These are phyloP conservation scores for Debaryomyces sp. DNA, from an alignment of 1,139 yeast genomes.

Conservation along the genomic window DNA sequence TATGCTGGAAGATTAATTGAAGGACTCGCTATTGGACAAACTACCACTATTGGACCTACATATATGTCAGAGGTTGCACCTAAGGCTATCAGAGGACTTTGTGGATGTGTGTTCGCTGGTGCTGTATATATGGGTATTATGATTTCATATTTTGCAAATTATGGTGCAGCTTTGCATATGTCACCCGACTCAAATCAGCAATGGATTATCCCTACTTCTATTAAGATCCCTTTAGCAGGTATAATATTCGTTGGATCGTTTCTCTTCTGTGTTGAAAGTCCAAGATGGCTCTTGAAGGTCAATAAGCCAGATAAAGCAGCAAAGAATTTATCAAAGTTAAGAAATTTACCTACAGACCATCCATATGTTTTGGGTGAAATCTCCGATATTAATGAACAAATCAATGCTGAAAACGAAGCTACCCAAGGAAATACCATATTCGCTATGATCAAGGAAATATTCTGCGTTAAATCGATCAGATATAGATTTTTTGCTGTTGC, in stretches of 20 bases:
- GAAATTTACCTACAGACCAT: slow-evolving; percentile 54
- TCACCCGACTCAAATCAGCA: slow-evolving; percentile 30
- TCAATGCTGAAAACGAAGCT: slow-evolving; percentile 41
- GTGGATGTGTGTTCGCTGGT: slow-evolving; percentile 54
- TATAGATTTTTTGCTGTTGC: slow-evolving; percentile 50
- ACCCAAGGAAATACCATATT: slow-evolving; percentile 27
- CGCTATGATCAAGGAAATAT: slow-evolving; percentile 33
- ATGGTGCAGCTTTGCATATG: slow-evolving; percentile 41
- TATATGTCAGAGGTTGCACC: slow-evolving; percentile 59
- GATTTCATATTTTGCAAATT: slow-evolving; percentile 41
- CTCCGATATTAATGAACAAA: slow-evolving; percentile 51
- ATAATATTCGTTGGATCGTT: slow-evolving; percentile 39
- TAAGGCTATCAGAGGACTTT: slow-evolving; percentile 52
- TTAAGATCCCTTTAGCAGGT: slow-evolving; percentile 33
- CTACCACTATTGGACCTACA: slow-evolving; percentile 59
- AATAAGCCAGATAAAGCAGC: slow-evolving; percentile 39
- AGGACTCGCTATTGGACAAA: slow-evolving; percentile 59
- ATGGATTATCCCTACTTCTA: slow-evolving; percentile 28
- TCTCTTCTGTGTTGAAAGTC: slow-evolving; percentile 43
- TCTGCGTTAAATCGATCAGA: slow-evolving; percentile 38
- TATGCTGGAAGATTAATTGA: slow-evolving; percentile 58
- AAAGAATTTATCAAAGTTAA: slow-evolving; percentile 42
- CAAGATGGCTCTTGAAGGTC: slow-evolving; percentile 48
- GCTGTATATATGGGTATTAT: slow-evolving; percentile 58
- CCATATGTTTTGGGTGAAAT: slow-evolving; percentile 56